Conservation (phyloP, 306 rosid species). For the Fragaria nilgerrensis region DNA sequence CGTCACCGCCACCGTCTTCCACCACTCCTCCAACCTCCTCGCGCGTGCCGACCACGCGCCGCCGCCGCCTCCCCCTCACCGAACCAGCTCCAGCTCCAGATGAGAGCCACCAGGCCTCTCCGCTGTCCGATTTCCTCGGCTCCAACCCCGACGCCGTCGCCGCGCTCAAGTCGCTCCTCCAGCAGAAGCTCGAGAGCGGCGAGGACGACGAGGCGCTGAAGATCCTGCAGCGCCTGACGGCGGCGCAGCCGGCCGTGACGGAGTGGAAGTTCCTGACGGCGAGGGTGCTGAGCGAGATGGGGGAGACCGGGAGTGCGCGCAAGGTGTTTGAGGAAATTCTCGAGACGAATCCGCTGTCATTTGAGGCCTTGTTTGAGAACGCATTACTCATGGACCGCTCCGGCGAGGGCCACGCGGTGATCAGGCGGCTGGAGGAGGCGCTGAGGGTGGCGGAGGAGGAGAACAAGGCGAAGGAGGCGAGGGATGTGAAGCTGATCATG, state of each 20-base stretch:
- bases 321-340: conserved; percentile 63
- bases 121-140: conserved; percentile 54
- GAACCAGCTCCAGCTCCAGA: conserved; percentile 1
- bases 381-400: conserved; percentile 76
- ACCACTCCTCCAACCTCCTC: conserved; percentile 42
- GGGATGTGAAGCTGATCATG: conserved; percentile 76
- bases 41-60: conserved; percentile 64
- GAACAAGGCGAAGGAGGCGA: conserved; percentile 55
- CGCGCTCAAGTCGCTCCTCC: conserved; percentile 68
- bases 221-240: conserved; percentile 47
- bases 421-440: conserved; percentile 66
- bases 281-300: conserved; percentile 48
- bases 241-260: conserved; percentile 56
- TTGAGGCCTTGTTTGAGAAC: conserved; percentile 84
- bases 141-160: conserved; percentile 55
- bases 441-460: conserved; percentile 60
- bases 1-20: conserved; percentile 43
- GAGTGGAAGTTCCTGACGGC: conserved; percentile 86
- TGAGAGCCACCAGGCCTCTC: conserved; percentile 28
- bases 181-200: conserved; percentile 72
- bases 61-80: conserved; percentile 31
- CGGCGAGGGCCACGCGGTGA: conserved; percentile 70
- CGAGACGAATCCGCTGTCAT: conserved; percentile 48
- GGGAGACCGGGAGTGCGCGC: conserved; percentile 49
- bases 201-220: conserved; percentile 69